Evolutionary conservation across 495 filamentous ascomycete genomes (phyloP), one percentile per base, ranked within the genome.

Genomic region (Penicillium malachiteum): DNA sequence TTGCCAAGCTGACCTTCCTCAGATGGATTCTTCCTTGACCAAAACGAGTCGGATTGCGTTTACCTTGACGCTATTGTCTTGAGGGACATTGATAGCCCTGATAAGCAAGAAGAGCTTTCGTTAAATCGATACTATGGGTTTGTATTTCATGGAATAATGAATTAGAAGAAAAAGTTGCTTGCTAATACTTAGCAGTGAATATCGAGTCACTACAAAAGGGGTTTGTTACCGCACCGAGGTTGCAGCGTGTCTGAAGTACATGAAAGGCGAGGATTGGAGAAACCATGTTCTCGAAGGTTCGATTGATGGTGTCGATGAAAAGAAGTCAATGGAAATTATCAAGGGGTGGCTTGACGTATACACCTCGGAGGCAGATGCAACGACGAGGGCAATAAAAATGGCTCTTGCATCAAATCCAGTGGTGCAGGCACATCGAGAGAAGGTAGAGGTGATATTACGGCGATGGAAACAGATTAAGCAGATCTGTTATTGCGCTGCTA

Each of bases 191-290:
- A 16, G 56, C 55, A 82, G 78, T 18, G 81, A 83, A 38, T 91
- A 91, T 56, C 79, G 82, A 65, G 63, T 90, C 5, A 87, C 84
- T 55, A 58, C 69, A 8, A 68, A 79, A 12, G 82, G 81, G 0
- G 82, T 81, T 30, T 93, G 89, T 64, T 84, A 87, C 55, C 80
- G 89, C 32, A 90, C 89, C 5, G 81, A 89, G 64, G 82, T 88
- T 17, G 89, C 86, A n/a, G 74, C 86, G 38, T 73, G 84, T 39
- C 68, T 77, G 48, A 73, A 64, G 55, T 77, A 76, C 58, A 78
- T 78, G 71, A 62, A 71, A 33, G 69, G 70, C 30, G 56, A 68
- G 26, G 66, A 74, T 50, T 81, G 78, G 78, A 66, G 73, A 38
- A 70, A 76, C 41, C 75, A 78, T 58, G 61, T 76, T 16, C 70